A percentile compares a stretch with the other conserved stretches of the same genome.
Conservation (phyloP, 768 basidiomycete genomes). For the Pleurotus pulmonarius region DNA sequence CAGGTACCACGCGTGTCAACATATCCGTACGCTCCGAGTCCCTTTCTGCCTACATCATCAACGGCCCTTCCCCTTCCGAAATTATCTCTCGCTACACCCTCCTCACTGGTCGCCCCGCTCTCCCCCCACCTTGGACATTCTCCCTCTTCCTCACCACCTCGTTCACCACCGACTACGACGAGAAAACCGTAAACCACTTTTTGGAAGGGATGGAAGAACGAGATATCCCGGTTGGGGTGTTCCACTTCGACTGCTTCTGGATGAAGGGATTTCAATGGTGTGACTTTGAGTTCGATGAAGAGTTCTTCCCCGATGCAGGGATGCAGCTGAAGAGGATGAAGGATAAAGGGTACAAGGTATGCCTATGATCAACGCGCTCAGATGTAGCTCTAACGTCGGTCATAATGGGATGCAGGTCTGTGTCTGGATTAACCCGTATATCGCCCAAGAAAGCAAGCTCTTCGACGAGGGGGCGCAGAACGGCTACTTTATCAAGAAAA, state of each 20-base stretch:
- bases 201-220: constrained; percentile 39
- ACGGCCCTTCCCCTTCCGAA: constrained; percentile 28
- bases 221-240: constrained; percentile 34
- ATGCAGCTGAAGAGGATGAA: constrained; percentile 32
- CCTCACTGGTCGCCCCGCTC: constrained; percentile 35
- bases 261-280: constrained; percentile 33
- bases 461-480: constrained; percentile 38
- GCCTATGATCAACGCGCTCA: constrained; percentile 11
- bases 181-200: constrained; percentile 40
- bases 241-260: constrained; percentile 48
- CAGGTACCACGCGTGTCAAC: constrained; percentile 24
- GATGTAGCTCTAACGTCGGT: neutral
- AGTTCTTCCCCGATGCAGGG: constrained; percentile 39
- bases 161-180: constrained; percentile 42
- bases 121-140: constrained; percentile 47
- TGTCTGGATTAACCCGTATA: constrained; percentile 40
- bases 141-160: constrained; percentile 46
- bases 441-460: constrained; percentile 34
- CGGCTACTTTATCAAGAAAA: constrained; percentile 44
- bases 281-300: constrained; percentile 43
- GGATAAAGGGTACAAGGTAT: constrained; percentile 36
- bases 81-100: constrained; percentile 30
- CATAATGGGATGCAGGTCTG: constrained; percentile 15
- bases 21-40: constrained; percentile 36
- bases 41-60: constrained; percentile 36